Evolutionary conservation across 2,329 filamentous ascomycete genomes (phyloP), one percentile per base, ranked within the genome.

Genomic region (Pestalotiopsis sp.): DNA sequence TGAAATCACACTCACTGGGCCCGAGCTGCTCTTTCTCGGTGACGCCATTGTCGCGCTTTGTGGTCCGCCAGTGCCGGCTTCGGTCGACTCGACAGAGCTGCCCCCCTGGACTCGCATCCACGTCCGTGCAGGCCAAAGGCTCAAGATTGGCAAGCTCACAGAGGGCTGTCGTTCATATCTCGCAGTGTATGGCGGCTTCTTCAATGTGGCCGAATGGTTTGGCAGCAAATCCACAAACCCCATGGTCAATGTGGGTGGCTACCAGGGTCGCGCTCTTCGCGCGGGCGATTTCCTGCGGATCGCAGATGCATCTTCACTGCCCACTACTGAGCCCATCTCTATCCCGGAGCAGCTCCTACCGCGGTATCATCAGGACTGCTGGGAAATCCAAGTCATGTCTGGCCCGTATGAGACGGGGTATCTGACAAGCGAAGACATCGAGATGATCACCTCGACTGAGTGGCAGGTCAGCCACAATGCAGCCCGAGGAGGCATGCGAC

Each of bases 401-500:
- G 87, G 87, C 0, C 87, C 87, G 0, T 87, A 89, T 65, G 84
- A 87, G 57, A 82, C 86, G 66, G 87, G 84, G 1, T 88, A 86
- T 71, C 77, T 90, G 12, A 74, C 80, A 0, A 74, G 81, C 0
- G 83, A 87, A 65, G 86, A 86, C 67, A 83, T 88, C 64, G 82
- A 87, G 11, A 87, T 86, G 78, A 81, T 91, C 1, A 91, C 89
- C 76, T 77, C 78, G 4, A 86, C 84, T 0, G 78, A 82, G n/a
- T 90, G 87, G 86, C 87, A 87, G 63, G 81, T 91, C 1, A 87
- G 85, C 0, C 88, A 91, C 72, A 91, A 91, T 69, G 85, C 87
- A 0, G 87, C 86, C 13, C 81, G 90, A 68, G 87, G 85, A 56
- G 90, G 88, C 0, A 87, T 91, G 31, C 83, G 89, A 6, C 81